Conservation (phyloP, 148 eudicot genomes). For the Fagopyrum tataricum region DNA sequence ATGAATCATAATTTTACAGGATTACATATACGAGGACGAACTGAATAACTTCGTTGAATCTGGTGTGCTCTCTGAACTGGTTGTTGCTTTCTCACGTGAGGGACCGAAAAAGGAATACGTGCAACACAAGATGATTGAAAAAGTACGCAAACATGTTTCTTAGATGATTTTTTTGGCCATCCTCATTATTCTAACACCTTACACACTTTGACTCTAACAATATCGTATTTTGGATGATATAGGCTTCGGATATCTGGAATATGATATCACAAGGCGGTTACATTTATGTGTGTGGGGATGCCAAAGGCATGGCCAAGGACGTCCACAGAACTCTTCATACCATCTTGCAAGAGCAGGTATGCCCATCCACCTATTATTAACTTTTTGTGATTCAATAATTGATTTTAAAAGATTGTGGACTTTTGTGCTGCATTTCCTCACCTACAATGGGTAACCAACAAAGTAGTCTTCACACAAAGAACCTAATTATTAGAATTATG, state of each 20-base stretch:
- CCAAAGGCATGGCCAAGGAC: conserved; percentile 98
- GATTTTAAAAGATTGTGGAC: not conserved
- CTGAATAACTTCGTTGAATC: conserved; percentile 54
- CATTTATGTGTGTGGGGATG: conserved; percentile 92
- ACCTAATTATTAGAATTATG: not conserved
- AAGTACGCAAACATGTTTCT: conserved; percentile 29
- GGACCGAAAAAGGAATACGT: conserved; percentile 90
- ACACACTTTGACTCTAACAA: not conserved
- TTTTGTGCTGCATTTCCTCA: not conserved
- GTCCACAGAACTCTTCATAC: conserved; percentile 92
- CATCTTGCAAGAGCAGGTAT: conserved; percentile 73
- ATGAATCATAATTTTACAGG: conserved; percentile 33
- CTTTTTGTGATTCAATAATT: not conserved
- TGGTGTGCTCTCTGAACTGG: conserved; percentile 74
- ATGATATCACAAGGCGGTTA: conserved; percentile 77
- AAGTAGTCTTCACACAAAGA: not conserved
- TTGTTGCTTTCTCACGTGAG: conserved; percentile 92
- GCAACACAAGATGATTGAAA: conserved; percentile 85
- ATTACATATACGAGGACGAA: conserved; percentile 86
- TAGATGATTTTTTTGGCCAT: not conserved
- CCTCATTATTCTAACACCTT: not conserved
- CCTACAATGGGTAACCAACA: not conserved
- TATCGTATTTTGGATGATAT: not conserved
- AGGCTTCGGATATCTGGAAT: conserved; percentile 58
- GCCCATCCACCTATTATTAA: not conserved